Percentiles rank a stretch among this genome's conserved stretches.
These are phyloP conservation scores for Ramaria sp. DNA, from an alignment of 768 basidiomycete species.

Conservation along the genomic window DNA sequence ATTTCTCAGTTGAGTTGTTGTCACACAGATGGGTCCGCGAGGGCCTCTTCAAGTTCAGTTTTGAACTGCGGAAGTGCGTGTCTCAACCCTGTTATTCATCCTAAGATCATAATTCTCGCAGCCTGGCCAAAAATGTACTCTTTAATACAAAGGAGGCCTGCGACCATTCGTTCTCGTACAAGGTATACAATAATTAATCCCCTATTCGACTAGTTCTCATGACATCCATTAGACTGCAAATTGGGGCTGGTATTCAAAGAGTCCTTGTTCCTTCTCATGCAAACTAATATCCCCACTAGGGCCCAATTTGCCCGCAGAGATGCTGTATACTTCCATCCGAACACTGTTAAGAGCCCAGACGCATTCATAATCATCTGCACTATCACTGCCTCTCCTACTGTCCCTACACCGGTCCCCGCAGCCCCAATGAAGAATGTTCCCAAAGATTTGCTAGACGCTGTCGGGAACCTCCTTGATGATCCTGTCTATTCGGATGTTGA, in stretches of 20 bases:
- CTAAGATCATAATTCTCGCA: constrained; percentile 11
- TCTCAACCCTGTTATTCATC: not conserved
- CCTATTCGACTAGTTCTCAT: not conserved
- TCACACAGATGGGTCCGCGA: constrained; percentile 65
- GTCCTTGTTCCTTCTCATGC: not conserved
- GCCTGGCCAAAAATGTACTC: constrained; percentile 36
- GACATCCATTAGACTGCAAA: constrained; percentile 50
- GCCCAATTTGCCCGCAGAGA: constrained; percentile 75
- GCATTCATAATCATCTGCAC: constrained; percentile 69
- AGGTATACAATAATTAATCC: constrained; percentile 25
- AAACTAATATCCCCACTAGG: constrained; percentile 27
- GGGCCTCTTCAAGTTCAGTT: constrained; percentile 76
- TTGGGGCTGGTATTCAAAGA: constrained; percentile 63
- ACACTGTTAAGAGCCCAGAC: constrained; percentile 38
- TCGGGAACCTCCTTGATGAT: constrained; percentile 71
- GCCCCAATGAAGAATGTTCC: constrained; percentile 48
- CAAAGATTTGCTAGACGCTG: constrained; percentile 50
- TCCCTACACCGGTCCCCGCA: constrained; percentile 34
- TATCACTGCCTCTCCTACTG: constrained; percentile 55
- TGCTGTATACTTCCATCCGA: constrained; percentile 48
- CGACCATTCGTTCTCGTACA: constrained; percentile 72
- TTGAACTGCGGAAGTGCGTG: constrained; percentile 62
- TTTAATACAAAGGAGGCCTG: constrained; percentile 69
- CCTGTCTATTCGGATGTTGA: constrained; percentile 79
- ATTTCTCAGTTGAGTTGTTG: not conserved